Percentiles rank a stretch among this genome's conserved stretches.
These are phyloP conservation scores for Mycena latifolia DNA, from an alignment of 768 basidiomycete genomes.

Conservation along the genomic window DNA sequence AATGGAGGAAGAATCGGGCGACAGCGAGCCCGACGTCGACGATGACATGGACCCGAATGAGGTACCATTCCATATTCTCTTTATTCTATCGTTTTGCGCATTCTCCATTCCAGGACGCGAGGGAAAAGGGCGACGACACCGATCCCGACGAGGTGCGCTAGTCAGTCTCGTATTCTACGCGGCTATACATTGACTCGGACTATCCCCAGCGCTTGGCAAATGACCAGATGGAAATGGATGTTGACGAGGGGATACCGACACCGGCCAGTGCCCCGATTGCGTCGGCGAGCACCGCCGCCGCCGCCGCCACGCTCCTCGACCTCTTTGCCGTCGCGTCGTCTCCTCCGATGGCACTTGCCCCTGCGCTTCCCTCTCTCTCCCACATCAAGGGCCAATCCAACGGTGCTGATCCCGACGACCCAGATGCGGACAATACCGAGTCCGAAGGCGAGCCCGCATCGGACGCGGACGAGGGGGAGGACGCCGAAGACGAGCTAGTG, in stretches of 20 bases:
- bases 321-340: conserved; percentile 29
- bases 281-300: conserved; percentile 25
- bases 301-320: conserved; percentile 34
- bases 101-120: conserved; percentile 24
- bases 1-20: conserved; percentile 75
- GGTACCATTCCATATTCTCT: conserved; percentile 12
- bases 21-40: conserved; percentile 54
- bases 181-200: neutral
- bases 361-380: conserved; percentile 26
- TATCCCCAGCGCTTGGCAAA: neutral
- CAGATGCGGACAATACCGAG: conserved; percentile 42
- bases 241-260: conserved; percentile 26
- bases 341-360: conserved; percentile 14
- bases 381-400: conserved; percentile 19
- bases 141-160: conserved; percentile 35
- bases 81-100: conserved; percentile 1
- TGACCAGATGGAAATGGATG: conserved; percentile 29
- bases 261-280: conserved; percentile 14
- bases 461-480: conserved; percentile 47
- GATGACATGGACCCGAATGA: conserved; percentile 26
- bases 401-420: conserved; percentile 34
- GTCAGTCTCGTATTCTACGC: neutral
- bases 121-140: conserved; percentile 42
- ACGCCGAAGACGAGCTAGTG: conserved; percentile 42
- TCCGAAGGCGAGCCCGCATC: conserved; percentile 38